Conservation (phyloP, 2,329 filamentous ascomycete species). For the Plectosphaerella sp. region DNA sequence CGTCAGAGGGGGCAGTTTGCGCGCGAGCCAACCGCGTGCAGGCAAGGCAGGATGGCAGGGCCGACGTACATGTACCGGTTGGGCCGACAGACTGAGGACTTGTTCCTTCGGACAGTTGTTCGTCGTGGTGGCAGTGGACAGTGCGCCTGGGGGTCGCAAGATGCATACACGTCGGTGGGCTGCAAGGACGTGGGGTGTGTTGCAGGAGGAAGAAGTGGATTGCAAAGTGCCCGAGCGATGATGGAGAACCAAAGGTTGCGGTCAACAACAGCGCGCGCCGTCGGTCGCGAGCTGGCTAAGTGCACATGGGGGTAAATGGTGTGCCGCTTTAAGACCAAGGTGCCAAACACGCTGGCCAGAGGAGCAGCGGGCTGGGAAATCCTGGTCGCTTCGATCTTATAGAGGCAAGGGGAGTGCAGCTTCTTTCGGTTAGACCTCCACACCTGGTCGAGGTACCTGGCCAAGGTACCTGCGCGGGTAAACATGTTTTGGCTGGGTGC, state of each 20-base stretch:
- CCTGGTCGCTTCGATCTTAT: too few species aligned
- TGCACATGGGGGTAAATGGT: neutral
- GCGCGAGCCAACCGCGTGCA: slow-evolving; percentile 3
- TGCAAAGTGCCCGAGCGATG: neutral
- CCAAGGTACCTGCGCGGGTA: too few species aligned
- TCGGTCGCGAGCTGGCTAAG: neutral
- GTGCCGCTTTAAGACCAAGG: too few species aligned
- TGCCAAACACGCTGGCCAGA: too few species aligned
- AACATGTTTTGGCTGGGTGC: too few species aligned
- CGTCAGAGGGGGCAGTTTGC: slow-evolving; percentile 25
- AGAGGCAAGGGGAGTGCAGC: too few species aligned
- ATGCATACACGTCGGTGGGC: slow-evolving; percentile 16
- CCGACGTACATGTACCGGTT: slow-evolving; percentile 1
- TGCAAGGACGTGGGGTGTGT: slow-evolving; percentile 31
- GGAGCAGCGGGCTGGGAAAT: too few species aligned
- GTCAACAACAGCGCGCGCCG: slow-evolving; percentile 9
- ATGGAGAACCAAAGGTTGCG: slow-evolving; percentile 15
- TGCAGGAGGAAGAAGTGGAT: slow-evolving; percentile 24
- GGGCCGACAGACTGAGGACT: slow-evolving; percentile 4
- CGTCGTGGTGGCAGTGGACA: slow-evolving; percentile 10
- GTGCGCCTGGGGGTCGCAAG: slow-evolving; percentile 14
- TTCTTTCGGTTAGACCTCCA: too few species aligned
- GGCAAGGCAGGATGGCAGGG: slow-evolving; percentile 1
- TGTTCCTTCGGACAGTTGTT: slow-evolving; percentile 6
- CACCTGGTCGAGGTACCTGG: too few species aligned